A percentile compares a stretch with the other conserved stretches of the same genome.
Evolutionary conservation across 2,329 filamentous ascomycete genomes (phyloP).

Genomic region (Cladosporium sp.): DNA sequence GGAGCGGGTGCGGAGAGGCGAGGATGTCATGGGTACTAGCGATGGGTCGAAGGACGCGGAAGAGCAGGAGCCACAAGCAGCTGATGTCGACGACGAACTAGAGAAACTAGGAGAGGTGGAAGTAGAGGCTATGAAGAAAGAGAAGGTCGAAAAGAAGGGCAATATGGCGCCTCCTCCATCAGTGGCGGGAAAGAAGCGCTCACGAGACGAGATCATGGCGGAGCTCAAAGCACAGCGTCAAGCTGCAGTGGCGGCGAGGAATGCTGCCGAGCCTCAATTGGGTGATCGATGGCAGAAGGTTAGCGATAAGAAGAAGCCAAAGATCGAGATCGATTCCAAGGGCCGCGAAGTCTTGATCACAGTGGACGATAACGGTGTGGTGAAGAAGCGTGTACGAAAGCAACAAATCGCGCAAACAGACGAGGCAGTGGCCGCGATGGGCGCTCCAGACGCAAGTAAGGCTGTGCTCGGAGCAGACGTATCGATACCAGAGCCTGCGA

Average conservation of each 20-base stretch:
- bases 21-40: conserved; percentile 48
- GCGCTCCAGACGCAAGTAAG: conserved; percentile 26
- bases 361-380: conserved; percentile 56
- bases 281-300: conserved; percentile 27
- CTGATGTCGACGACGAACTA: conserved; percentile 42
- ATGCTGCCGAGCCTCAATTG: conserved; percentile 43
- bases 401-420: conserved; percentile 32
- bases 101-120: conserved; percentile 60
- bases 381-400: conserved; percentile 59
- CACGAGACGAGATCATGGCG: conserved; percentile 55
- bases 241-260: conserved; percentile 41
- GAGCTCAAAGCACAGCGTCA: conserved; percentile 55
- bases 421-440: conserved; percentile 24
- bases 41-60: conserved; percentile 35
- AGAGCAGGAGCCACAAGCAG: conserved; percentile 19
- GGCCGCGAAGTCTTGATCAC: conserved; percentile 57
- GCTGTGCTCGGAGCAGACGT: conserved; percentile 31
- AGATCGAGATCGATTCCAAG: conserved; percentile 53
- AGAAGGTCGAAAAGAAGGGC: conserved; percentile 51
- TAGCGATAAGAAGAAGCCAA: conserved; percentile 49
- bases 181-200: conserved; percentile 48
- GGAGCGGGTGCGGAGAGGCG: conserved; percentile 63
- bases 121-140: conserved; percentile 62
- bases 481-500: conserved; percentile 19
- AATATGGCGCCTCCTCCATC: conserved; percentile 34